Conservation (phyloP, 2,329 filamentous ascomycete genomes). For the Cladophialophora exuberans region DNA sequence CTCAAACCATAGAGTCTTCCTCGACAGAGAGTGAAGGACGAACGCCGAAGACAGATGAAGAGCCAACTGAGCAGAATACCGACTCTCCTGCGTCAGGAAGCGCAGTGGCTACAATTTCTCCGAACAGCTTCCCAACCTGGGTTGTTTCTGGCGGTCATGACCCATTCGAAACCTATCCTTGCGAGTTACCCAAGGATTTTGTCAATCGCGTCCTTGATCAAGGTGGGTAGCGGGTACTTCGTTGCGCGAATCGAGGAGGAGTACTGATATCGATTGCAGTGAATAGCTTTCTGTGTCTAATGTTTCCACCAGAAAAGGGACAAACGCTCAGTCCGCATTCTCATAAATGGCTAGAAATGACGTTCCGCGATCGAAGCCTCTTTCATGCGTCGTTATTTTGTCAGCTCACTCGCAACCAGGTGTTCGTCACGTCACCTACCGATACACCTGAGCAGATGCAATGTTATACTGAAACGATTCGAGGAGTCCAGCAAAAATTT, state of each 20-base stretch:
- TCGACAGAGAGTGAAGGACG: constrained; percentile 17
- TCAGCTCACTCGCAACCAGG: constrained; percentile 26
- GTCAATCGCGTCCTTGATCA: constrained; percentile 25
- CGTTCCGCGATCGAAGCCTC: constrained; percentile 26
- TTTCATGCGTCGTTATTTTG: constrained; percentile 30
- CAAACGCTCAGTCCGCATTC: constrained; percentile 18
- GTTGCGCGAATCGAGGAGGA: neutral
- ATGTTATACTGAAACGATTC: constrained; percentile 39
- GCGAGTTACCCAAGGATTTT: constrained; percentile 24
- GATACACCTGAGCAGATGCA: constrained; percentile 24
- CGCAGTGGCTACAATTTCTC: neutral
- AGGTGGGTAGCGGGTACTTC: constrained; percentile 12
- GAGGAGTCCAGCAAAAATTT: constrained; percentile 41
- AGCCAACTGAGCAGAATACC: neutral
- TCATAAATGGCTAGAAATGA: constrained; percentile 23
- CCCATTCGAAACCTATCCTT: constrained; percentile 25
- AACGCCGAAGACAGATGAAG: constrained; percentile 20
- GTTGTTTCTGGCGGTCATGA: constrained; percentile 21
- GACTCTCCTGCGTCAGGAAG: constrained; percentile 1
- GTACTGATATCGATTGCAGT: constrained; percentile 2
- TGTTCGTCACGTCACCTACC: constrained; percentile 11
- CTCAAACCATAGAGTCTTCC: constrained; percentile 7
- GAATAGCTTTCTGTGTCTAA: constrained; percentile 19
- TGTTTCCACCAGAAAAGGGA: constrained; percentile 26
- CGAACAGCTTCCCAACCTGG: constrained; percentile 14